phyloP scores from a whole-genome alignment of 2,329 filamentous ascomycete species.

The Fusarium domesticum region DNA sequence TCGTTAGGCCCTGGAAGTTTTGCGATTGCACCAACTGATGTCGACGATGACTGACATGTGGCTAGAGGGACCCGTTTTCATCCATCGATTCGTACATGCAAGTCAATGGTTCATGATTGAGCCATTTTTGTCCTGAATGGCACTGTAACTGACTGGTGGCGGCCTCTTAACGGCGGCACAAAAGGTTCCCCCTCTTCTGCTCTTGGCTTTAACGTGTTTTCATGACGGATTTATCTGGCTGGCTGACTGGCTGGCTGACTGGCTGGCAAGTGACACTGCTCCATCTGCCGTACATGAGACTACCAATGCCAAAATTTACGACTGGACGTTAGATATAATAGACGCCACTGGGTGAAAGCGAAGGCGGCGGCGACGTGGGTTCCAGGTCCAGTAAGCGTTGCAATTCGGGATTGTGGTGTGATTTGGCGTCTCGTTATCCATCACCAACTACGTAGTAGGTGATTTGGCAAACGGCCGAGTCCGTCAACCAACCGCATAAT shows the following conservation, averaged over 20 bases:
- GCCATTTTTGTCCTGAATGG: slow-evolving; percentile 26
- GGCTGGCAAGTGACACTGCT: slow-evolving; percentile 25
- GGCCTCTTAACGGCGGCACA: slow-evolving; percentile 11
- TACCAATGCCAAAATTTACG: slow-evolving; percentile 17
- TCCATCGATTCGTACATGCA: slow-evolving; percentile 20
- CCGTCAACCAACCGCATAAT: slow-evolving; percentile 27
- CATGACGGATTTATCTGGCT: too few species aligned
- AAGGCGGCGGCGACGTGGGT: slow-evolving; percentile 22
- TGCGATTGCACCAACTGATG: slow-evolving; percentile 23
- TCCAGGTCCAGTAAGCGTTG: slow-evolving; percentile 18
- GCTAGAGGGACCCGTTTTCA: slow-evolving; percentile 20
- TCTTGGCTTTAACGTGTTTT: slow-evolving; percentile 14
- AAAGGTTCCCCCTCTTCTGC: slow-evolving; percentile 16
- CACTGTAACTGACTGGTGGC: slow-evolving; percentile 8
- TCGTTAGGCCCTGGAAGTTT: slow-evolving; percentile 15
- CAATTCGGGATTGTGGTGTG: slow-evolving; percentile 25
- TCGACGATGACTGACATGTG: slow-evolving; percentile 26
- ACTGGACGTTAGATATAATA: slow-evolving; percentile 3
- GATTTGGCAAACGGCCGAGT: slow-evolving; percentile 13
- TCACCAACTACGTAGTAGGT: slow-evolving; percentile 16
- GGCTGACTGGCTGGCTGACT: too few species aligned
- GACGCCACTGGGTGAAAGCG: slow-evolving; percentile 13
- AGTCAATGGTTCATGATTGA: slow-evolving; percentile 21
- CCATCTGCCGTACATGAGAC: slow-evolving; percentile 22
- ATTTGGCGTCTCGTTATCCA: too few species aligned